phyloP scores from a whole-genome alignment of 176 grass and related monocot genomes.

The Puya raimondii region DNA sequence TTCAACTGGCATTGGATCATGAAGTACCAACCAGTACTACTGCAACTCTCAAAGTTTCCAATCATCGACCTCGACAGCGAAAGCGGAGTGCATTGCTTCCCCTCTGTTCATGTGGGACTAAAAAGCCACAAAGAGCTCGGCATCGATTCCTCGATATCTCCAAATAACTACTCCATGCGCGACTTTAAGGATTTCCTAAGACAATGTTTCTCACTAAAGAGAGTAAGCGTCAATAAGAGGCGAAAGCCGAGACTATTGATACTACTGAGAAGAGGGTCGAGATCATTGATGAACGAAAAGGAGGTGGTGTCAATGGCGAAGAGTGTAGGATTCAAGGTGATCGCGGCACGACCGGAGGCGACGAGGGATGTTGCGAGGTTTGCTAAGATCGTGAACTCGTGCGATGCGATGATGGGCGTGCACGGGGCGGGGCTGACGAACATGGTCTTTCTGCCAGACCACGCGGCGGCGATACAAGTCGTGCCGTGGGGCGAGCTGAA shows the following conservation, averaged over 20 bases:
- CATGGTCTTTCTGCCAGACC: constrained; percentile 75
- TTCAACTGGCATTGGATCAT: constrained; percentile 43
- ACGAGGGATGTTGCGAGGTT: constrained; percentile 27
- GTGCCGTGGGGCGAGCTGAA: constrained; percentile 57
- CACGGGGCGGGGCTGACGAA: constrained; percentile 87
- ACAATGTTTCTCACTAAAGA: constrained; percentile 25
- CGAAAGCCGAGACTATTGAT: constrained; percentile 31
- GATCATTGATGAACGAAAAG: constrained; percentile 26
- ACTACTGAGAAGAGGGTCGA: constrained; percentile 24
- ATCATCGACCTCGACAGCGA: constrained; percentile 51
- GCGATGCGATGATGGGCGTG: constrained; percentile 63
- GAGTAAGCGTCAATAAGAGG: neutral
- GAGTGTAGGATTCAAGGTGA: constrained; percentile 24
- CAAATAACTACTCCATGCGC: constrained; percentile 46
- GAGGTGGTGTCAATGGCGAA: constrained; percentile 24
- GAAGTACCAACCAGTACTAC: constrained; percentile 46
- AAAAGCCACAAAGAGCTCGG: constrained; percentile 71
- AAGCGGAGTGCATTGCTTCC: constrained; percentile 55
- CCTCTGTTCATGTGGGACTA: constrained; percentile 54
- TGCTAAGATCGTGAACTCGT: constrained; percentile 43
- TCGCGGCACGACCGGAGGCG: constrained; percentile 26
- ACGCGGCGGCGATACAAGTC: constrained; percentile 66
- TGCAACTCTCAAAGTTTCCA: constrained; percentile 50
- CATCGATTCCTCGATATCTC: constrained; percentile 57
- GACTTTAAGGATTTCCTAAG: constrained; percentile 61